Percentiles rank a stretch among this genome's conserved stretches.
These are phyloP conservation scores for Mycosphaerella arachidis DNA, from an alignment of 2,329 filamentous ascomycete genomes.

Conservation along the genomic window DNA sequence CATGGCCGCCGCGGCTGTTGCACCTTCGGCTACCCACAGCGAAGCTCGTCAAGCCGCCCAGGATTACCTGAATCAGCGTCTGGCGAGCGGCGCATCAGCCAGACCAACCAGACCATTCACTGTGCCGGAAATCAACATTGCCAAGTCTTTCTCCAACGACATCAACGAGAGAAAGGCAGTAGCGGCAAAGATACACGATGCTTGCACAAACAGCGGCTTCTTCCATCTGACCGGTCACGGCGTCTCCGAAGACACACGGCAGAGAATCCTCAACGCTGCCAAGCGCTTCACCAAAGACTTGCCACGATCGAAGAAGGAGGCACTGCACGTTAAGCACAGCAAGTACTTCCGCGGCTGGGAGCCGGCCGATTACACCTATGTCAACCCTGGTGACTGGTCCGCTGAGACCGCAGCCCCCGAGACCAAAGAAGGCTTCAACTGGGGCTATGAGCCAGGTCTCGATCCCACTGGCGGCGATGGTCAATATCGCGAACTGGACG, in stretches of 20 bases:
- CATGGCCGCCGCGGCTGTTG: constrained; percentile 9
- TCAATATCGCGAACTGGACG: constrained; percentile 40
- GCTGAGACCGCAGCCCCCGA: constrained; percentile 28
- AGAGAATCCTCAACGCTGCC: constrained; percentile 35
- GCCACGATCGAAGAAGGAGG: constrained; percentile 34
- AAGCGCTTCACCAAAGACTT: constrained; percentile 36
- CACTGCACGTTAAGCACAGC: constrained; percentile 38
- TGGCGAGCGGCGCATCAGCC: constrained; percentile 20
- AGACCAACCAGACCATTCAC: constrained; percentile 24
- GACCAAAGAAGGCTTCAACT: constrained; percentile 43
- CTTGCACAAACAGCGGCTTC: constrained; percentile 38
- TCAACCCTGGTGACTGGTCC: constrained; percentile 35
- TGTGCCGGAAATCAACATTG: constrained; percentile 38
- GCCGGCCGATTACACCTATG: constrained; percentile 38
- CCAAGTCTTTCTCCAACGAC: constrained; percentile 33
- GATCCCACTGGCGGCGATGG: constrained; percentile 41
- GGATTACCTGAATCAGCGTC: constrained; percentile 33
- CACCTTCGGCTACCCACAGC: constrained; percentile 19
- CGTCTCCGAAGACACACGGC: constrained; percentile 27
- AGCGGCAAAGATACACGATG: constrained; percentile 36
- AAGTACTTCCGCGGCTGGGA: constrained; percentile 41
- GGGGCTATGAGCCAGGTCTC: constrained; percentile 39
- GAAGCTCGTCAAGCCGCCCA: constrained; percentile 35
- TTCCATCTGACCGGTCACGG: constrained; percentile 41
- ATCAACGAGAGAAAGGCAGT: constrained; percentile 34